These are phyloP conservation scores for Fusarium robinianum DNA, from an alignment of 2,329 filamentous ascomycete species.

Conservation along the genomic window DNA sequence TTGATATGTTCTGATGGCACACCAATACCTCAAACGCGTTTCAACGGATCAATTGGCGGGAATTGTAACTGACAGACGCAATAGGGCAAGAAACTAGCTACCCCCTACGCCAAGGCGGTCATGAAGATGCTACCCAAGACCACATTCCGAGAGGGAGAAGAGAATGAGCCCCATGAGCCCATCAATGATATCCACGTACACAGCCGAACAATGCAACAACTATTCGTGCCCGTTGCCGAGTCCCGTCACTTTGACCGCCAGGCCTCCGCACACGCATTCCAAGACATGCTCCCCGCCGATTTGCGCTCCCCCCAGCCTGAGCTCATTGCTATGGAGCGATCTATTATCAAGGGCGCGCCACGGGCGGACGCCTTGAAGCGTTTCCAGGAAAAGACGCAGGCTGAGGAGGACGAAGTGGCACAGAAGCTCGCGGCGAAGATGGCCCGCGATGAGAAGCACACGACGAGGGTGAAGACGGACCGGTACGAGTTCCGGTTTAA, in stretches of 20 bases:
- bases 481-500: constrained; percentile 68
- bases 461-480: constrained; percentile 52
- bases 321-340: constrained; percentile 60
- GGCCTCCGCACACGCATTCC: constrained; percentile 68
- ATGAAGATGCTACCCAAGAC: constrained; percentile 79
- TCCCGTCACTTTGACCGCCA: constrained; percentile 66
- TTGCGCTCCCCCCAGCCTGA: constrained; percentile 65
- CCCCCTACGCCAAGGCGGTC: constrained; percentile 76
- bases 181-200: constrained; percentile 70
- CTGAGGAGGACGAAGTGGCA: constrained; percentile 48
- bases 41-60: neutral
- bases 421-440: constrained; percentile 39
- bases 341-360: constrained; percentile 46
- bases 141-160: constrained; percentile 57
- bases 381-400: constrained; percentile 51
- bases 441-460: constrained; percentile 46
- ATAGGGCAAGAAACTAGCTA: constrained; percentile 77
- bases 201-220: constrained; percentile 62
- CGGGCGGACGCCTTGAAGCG: constrained; percentile 44
- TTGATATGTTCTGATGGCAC: constrained; percentile 36
- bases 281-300: constrained; percentile 65
- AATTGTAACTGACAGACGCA: constrained; percentile 30
- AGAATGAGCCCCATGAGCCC: constrained; percentile 56
- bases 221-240: constrained; percentile 68
- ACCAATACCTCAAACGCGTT: constrained; percentile 11